phyloP scores from a whole-genome alignment of 1,284 basidiomycete species.

The Xerocomus nothofagi region DNA sequence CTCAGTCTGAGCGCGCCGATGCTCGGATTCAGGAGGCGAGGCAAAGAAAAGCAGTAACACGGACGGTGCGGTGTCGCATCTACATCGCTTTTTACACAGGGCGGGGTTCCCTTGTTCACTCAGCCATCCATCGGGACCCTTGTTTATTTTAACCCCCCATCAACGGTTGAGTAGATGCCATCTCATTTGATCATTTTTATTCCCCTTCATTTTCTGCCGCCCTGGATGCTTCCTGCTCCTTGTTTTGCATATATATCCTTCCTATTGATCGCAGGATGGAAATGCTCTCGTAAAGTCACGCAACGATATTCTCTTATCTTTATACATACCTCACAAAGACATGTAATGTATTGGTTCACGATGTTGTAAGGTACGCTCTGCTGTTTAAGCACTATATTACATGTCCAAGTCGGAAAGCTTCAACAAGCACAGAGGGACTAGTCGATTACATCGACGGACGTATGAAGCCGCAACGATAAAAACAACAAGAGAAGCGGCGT shows the following conservation, averaged over 20 bases:
- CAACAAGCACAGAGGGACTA: neutral
- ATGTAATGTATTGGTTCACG: conserved; percentile 27
- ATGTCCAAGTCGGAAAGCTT: conserved; percentile 8
- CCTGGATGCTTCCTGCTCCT: neutral
- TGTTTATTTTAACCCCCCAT: neutral
- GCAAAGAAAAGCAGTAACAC: conserved; percentile 33
- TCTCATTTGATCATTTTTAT: conserved; percentile 18
- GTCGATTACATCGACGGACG: neutral
- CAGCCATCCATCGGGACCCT: neutral
- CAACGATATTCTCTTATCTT: conserved; percentile 17
- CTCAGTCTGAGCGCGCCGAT: conserved; percentile 66
- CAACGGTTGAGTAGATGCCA: neutral
- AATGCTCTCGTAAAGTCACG: conserved; percentile 12
- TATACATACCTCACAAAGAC: conserved; percentile 27
- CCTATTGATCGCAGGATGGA: conserved; percentile 13
- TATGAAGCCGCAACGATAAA: neutral
- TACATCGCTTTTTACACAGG: too few relatives aligned
- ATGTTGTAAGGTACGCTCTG: conserved; percentile 23
- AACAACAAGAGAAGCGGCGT: neutral
- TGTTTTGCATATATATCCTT: conserved; percentile 1
- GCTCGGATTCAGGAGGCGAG: conserved; percentile 57
- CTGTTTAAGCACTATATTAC: conserved; percentile 14
- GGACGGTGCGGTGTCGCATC: too few relatives aligned
- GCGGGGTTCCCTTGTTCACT: neutral
- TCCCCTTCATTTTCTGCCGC: conserved; percentile 7